Percentiles rank a stretch among this genome's conserved stretches.
Evolutionary conservation across 176 grass and related monocot species (phyloP).

Genomic region (Ensete glaucum): DNA sequence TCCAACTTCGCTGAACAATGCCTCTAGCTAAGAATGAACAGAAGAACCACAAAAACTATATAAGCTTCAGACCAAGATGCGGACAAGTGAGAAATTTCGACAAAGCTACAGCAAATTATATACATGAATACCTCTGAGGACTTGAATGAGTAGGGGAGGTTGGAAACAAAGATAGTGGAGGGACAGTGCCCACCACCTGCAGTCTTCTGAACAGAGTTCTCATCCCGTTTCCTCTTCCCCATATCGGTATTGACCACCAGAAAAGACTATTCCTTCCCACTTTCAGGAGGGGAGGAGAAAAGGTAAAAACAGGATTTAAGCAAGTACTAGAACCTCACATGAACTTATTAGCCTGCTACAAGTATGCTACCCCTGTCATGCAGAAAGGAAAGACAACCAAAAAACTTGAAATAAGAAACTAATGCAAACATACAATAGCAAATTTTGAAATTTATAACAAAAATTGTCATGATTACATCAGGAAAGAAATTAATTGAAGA

Average conservation of each 20-base stretch:
- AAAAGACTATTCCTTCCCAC: not conserved
- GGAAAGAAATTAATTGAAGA: too few relatives aligned
- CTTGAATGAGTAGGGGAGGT: slow-evolving; percentile 77
- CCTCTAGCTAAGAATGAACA: slow-evolving; percentile 48
- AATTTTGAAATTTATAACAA: too few relatives aligned
- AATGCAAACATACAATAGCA: too few relatives aligned
- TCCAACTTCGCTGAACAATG: slow-evolving; percentile 79
- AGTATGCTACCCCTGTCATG: too few relatives aligned
- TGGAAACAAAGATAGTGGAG: slow-evolving; percentile 84
- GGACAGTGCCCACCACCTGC: slow-evolving; percentile 39
- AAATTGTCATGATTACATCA: too few relatives aligned
- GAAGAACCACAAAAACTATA: not conserved
- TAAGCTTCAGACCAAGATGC: not conserved
- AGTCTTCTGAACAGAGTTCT: slow-evolving; percentile 7
- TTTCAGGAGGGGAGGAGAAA: not conserved
- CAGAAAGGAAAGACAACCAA: too few relatives aligned
- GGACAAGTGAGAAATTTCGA: not conserved
- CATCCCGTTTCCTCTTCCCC: slow-evolving; percentile 69
- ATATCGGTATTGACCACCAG: slow-evolving; percentile 9
- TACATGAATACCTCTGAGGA: slow-evolving; percentile 46
- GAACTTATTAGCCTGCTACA: too few relatives aligned
- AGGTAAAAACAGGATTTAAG: too few relatives aligned
- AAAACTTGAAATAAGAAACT: too few relatives aligned
- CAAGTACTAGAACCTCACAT: too few relatives aligned
- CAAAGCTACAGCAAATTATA: not conserved